These are phyloP conservation scores for Backusella sp. DNA, from an alignment of 192 early-diverging fungal species.

Conservation along the genomic window DNA sequence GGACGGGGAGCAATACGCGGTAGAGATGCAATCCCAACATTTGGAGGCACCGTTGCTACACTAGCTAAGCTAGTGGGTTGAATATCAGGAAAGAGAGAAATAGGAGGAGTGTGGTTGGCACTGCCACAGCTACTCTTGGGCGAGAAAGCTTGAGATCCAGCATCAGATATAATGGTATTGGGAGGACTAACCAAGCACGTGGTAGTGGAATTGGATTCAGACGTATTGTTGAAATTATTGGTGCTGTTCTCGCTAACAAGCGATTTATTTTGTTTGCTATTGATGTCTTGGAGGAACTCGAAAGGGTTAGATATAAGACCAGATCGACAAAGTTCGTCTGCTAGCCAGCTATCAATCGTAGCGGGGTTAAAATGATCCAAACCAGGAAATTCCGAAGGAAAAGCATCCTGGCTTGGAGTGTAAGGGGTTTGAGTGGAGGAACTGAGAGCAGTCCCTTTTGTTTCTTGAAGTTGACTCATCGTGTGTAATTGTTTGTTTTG, in stretches of 20 bases:
- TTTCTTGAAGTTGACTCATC: not conserved
- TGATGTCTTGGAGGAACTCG: not conserved
- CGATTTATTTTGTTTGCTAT: not conserved
- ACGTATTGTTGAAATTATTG: not conserved
- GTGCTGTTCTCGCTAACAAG: not conserved
- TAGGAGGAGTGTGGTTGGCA: not conserved
- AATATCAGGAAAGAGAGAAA: slow-evolving; percentile 19
- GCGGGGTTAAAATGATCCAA: not conserved
- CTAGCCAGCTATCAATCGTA: slow-evolving; percentile 48
- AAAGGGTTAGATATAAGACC: slow-evolving; percentile 32
- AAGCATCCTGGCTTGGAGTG: not conserved
- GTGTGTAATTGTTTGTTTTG: not conserved
- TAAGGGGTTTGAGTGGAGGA: not conserved
- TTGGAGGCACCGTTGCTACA: too few relatives aligned
- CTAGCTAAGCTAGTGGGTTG: too few relatives aligned
- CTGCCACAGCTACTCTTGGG: not conserved
- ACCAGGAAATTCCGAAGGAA: not conserved
- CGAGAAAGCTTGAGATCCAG: not conserved
- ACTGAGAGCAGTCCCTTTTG: not conserved
- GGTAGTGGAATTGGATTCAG: not conserved
- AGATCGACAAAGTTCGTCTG: slow-evolving; percentile 44
- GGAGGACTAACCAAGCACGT: not conserved
- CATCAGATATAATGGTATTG: not conserved
- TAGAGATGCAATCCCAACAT: not conserved
- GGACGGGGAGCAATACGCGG: slow-evolving; percentile 9